Evolutionary conservation across 495 filamentous ascomycete species (phyloP).

Genomic region (Paragyromitra xinjiangensis): DNA sequence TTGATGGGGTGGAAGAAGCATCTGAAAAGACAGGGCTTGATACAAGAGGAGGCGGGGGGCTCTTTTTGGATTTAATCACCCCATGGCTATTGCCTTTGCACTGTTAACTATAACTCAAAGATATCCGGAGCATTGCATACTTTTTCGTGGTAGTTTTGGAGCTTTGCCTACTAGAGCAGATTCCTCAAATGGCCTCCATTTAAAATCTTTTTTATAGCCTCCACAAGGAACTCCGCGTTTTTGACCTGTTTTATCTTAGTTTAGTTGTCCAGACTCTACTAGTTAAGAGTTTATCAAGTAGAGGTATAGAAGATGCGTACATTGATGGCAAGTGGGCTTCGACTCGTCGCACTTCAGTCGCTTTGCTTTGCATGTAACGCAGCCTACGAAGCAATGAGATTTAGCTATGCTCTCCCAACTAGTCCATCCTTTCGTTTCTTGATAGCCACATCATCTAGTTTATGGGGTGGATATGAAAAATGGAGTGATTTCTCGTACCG

Average conservation of each 20-base stretch:
- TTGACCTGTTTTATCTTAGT: constrained; percentile 56
- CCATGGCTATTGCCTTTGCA: constrained; percentile 35
- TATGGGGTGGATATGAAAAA: not conserved
- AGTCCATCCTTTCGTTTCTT: not conserved
- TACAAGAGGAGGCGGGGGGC: constrained; percentile 38
- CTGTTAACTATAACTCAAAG: constrained; percentile 23
- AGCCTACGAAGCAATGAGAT: constrained; percentile 64
- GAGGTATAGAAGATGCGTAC: constrained; percentile 55
- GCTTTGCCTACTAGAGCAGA: constrained; percentile 66
- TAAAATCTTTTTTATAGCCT: constrained; percentile 84
- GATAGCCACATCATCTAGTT: constrained; percentile 12
- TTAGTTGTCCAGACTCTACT: constrained; percentile 16
- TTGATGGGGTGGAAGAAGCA: constrained; percentile 12
- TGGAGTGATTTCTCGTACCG: constrained; percentile 65
- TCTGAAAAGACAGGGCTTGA: constrained; percentile 37
- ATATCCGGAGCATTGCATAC: constrained; percentile 32
- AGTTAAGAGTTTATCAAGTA: constrained; percentile 3
- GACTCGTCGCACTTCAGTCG: constrained; percentile 83
- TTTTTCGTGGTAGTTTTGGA: constrained; percentile 52
- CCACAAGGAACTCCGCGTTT: constrained; percentile 76
- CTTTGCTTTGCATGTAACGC: constrained; percentile 82
- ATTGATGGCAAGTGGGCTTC: constrained; percentile 79
- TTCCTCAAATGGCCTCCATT: constrained; percentile 83
- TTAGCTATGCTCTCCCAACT: constrained; percentile 14
- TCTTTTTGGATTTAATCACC: constrained; percentile 49